A percentile compares a stretch with the other conserved stretches of the same genome.
These are phyloP conservation scores for Daldinia childiae DNA, from an alignment of 495 filamentous ascomycete species.

Conservation along the genomic window DNA sequence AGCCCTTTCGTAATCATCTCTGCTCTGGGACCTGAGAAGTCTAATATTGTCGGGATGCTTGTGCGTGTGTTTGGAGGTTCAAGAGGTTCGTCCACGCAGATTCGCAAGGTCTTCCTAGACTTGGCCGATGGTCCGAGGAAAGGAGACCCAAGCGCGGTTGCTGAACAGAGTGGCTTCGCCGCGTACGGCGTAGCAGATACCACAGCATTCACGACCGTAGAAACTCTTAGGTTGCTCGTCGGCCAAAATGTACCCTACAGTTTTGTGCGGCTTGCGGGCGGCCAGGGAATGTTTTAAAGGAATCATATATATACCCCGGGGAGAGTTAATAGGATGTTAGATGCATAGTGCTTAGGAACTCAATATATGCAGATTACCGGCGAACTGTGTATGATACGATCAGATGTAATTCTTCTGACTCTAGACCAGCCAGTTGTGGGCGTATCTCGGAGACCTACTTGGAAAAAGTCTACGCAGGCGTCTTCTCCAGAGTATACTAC, in stretches of 20 bases:
- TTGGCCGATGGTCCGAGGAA: constrained; percentile 72
- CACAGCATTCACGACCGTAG: constrained; percentile 81
- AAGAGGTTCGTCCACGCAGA: constrained; percentile 57
- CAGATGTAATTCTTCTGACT: constrained; percentile 14
- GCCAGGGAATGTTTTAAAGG: constrained; percentile 70
- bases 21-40: constrained; percentile 79
- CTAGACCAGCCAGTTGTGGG: constrained; percentile 20
- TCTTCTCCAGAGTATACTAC: not conserved
- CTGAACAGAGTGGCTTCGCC: constrained; percentile 76
- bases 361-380: constrained; percentile 12
- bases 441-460: constrained; percentile 8
- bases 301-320: constrained; percentile 30
- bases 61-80: constrained; percentile 70
- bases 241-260: constrained; percentile 88
- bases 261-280: constrained; percentile 81
- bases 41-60: constrained; percentile 79
- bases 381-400: constrained; percentile 19
- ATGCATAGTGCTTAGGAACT: constrained; percentile 3
- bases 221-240: constrained; percentile 78
- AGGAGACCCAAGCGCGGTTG: constrained; percentile 74
- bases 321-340: constrained; percentile 14
- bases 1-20: constrained; percentile 84
- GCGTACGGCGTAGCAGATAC: constrained; percentile 82
- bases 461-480: not conserved
- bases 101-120: constrained; percentile 82